phyloP scores from a whole-genome alignment of 805 yeast species.

The Starmerella sirachaensis region DNA sequence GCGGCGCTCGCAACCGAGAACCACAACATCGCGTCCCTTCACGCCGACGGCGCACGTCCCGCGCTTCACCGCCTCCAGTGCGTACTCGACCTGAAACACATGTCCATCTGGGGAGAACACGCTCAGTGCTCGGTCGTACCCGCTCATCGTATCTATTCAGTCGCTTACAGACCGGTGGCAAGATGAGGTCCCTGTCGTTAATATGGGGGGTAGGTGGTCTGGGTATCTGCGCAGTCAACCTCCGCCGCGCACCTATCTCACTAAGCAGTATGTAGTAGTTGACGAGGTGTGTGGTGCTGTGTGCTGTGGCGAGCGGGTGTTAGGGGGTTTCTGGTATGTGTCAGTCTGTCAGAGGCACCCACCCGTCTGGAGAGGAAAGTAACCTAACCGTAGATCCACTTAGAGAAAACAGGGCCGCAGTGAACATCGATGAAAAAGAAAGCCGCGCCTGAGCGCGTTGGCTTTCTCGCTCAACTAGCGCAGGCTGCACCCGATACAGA shows the following conservation, averaged over 20 bases:
- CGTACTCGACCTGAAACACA: conserved; percentile 97
- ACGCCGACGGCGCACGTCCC: conserved; percentile 98
- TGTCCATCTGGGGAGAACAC: conserved; percentile 99
- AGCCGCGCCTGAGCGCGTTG: conserved; percentile 23
- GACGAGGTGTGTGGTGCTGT: too few relatives aligned
- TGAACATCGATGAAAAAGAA: conserved; percentile 11
- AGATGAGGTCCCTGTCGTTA: too few relatives aligned
- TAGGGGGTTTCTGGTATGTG: background rate
- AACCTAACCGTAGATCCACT: too few relatives aligned
- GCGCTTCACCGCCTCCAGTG: conserved; percentile 92
- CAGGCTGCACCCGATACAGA: conserved; percentile 23
- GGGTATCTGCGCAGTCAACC: conserved; percentile 2
- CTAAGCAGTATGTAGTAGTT: background rate
- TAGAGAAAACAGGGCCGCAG: background rate
- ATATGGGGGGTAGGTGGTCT: too few relatives aligned
- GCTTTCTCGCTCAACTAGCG: conserved; percentile 28
- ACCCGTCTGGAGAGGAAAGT: too few relatives aligned
- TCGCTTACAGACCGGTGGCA: too few relatives aligned
- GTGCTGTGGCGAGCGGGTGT: too few relatives aligned
- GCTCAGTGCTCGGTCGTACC: conserved; percentile 97
- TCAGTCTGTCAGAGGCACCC: background rate
- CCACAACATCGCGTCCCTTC: conserved; percentile 78
- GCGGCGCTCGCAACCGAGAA: conserved; percentile 92
- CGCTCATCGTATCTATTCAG: conserved; percentile 92
- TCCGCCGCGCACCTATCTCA: background rate